Conservation (phyloP, 352 stramenopile genomes). For the Phytophthora fragariae region DNA sequence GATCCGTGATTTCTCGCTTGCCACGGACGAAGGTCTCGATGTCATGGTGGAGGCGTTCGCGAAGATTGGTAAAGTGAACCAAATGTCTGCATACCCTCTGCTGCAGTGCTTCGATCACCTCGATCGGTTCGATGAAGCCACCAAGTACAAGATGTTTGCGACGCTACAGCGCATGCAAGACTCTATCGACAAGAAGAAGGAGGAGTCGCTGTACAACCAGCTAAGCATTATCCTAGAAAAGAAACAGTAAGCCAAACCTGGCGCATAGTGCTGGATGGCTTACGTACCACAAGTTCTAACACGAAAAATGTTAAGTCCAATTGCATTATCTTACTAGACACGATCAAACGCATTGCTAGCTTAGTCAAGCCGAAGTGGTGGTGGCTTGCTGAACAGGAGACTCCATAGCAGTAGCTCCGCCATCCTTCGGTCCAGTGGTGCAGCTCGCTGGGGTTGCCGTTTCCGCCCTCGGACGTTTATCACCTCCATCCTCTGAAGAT, state of each 20-base stretch:
- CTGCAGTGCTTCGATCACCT: conserved; percentile 85
- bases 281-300: background rate
- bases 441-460: conserved; percentile 14
- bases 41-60: conserved; percentile 77
- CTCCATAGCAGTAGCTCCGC: conserved; percentile 14
- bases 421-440: conserved; percentile 13
- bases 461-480: conserved; percentile 8
- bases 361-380: conserved; percentile 35
- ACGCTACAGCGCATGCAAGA: conserved; percentile 77
- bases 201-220: conserved; percentile 88
- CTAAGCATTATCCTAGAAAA: conserved; percentile 90
- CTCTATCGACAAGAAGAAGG: conserved; percentile 81
- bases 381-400: conserved; percentile 34
- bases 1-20: conserved; percentile 77
- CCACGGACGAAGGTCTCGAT: conserved; percentile 79
- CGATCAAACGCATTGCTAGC: conserved; percentile 25
- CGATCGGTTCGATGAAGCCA: conserved; percentile 71
- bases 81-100: conserved; percentile 86
- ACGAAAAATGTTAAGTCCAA: conserved; percentile 10
- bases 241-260: conserved; percentile 44
- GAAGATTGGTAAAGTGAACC: conserved; percentile 87
- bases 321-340: conserved; percentile 38
- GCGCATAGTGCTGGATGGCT: background rate
- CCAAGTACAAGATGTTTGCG: conserved; percentile 59
- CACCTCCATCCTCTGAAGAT: conserved; percentile 26